These are phyloP conservation scores for Quercus agrifolia DNA, from an alignment of 306 rosid genomes.

Conservation along the genomic window DNA sequence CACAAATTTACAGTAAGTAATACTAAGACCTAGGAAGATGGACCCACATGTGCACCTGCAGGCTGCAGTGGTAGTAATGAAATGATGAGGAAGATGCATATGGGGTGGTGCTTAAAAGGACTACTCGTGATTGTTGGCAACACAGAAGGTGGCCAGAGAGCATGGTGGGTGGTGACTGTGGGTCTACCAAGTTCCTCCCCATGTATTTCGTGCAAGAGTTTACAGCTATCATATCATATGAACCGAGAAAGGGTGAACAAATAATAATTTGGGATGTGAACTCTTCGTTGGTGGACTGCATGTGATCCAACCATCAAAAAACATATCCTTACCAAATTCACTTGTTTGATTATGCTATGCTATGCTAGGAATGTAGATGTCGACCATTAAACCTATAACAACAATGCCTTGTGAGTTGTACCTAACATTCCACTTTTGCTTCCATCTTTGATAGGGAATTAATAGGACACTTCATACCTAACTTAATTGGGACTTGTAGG, in stretches of 20 bases:
- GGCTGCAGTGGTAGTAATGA: not conserved
- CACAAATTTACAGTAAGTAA: not conserved
- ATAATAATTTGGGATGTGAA: not conserved
- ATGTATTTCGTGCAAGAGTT: not conserved
- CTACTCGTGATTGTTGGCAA: not conserved
- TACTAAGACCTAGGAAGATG: conserved; percentile 1
- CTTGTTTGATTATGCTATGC: not conserved
- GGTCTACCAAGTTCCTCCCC: not conserved
- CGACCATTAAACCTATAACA: not conserved
- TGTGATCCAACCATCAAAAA: not conserved
- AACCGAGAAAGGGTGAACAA: not conserved
- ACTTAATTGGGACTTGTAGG: not conserved
- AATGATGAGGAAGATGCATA: not conserved
- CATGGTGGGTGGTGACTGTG: not conserved
- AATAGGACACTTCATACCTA: not conserved
- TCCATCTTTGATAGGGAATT: not conserved
- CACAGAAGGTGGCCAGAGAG: not conserved
- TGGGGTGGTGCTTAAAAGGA: not conserved
- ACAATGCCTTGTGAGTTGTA: not conserved
- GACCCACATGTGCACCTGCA: not conserved
- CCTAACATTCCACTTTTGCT: not conserved
- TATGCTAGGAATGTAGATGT: no score
- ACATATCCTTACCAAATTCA: not conserved
- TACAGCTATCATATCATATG: not conserved
- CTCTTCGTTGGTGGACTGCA: not conserved